Base-by-base conservation (phyloP, 257 asterid species). In the Solanum piurae region DNA sequence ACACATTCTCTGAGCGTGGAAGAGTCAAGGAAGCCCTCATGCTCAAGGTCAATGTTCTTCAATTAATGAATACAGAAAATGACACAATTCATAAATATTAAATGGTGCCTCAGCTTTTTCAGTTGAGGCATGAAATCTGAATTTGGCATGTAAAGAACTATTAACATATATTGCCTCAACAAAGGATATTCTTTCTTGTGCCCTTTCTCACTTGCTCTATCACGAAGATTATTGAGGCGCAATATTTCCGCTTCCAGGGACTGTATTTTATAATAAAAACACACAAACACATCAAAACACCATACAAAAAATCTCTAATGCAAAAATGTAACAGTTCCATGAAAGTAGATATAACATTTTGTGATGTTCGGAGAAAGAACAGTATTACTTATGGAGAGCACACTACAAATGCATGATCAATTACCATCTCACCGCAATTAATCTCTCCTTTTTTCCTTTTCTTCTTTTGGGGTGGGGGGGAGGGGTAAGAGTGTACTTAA, bases 1-100 rank as follows among this genome's bases (percentile, higher is more conserved):
- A 91, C 91, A 86, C 90, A 92, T 89, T 93, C 96, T 92, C 97
- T 93, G 87, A 94, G 96, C 92, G 99, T 97, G 92, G 62, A 91
- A 86, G 87, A 0, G 98, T 97, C 90, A 95, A 95, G 98, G 95
- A 95, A 90, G 86, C 85, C 91, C 86, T 92, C 79, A 52, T 72
- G 74, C 84, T 73, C 68, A 73, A 73, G n/a, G 82, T 72, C 83
- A 25, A 86, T 75, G 83, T 86, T 86, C 73, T 46, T 31, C 58
- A 52, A 44, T 42, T 52, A 73, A 73, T 52, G 20, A 29, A 29
- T 49, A 49, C 42, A 82, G 11, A 82, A 29, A 80, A 29, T 29
- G 69, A 49, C 27, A 31, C 27, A 82, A 16, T 82, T 49, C 40
- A 82, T 5, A 82, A 82, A 82, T 49, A 82, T 10, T 31, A 82